phyloP scores from a whole-genome alignment of 331 rosid species.

The Erythrophleum ivorense region DNA sequence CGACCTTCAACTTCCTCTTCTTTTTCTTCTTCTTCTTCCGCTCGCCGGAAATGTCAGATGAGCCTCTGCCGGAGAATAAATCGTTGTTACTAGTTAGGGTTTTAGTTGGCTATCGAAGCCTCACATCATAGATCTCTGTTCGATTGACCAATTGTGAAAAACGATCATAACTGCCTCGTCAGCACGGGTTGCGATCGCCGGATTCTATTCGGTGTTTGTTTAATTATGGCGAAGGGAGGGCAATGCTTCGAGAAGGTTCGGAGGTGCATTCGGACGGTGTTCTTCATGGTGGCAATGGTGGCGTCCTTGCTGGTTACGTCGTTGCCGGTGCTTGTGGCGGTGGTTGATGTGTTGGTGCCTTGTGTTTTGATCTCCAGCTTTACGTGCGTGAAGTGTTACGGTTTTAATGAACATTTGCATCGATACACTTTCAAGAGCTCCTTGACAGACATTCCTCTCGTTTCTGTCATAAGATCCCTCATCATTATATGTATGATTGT shows the following conservation, averaged over 20 bases:
- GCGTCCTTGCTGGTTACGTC: constrained; percentile 84
- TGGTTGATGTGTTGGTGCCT: constrained; percentile 77
- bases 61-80: constrained; percentile 41
- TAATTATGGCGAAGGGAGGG: constrained; percentile 77
- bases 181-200: background rate
- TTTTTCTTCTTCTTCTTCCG: background rate
- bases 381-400: constrained; percentile 78
- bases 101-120: constrained; percentile 40
- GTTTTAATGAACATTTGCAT: constrained; percentile 73
- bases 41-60: constrained; percentile 54
- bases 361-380: constrained; percentile 84
- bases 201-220: constrained; percentile 13
- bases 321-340: constrained; percentile 85
- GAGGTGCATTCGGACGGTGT: constrained; percentile 77
- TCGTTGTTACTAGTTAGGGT: constrained; percentile 53
- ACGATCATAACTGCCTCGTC: constrained; percentile 47
- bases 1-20: constrained; percentile 27
- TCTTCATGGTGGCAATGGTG: constrained; percentile 91
- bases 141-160: constrained; percentile 36
- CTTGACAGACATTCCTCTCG: constrained; percentile 91
- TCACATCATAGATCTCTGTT: constrained; percentile 29
- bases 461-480: constrained; percentile 88
- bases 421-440: constrained; percentile 93
- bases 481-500: constrained; percentile 71
- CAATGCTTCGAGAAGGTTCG: constrained; percentile 71